A percentile compares a stretch with the other conserved stretches of the same genome.
phyloP scores from a whole-genome alignment of 345 rosid species.

The Populus pruinosa region DNA sequence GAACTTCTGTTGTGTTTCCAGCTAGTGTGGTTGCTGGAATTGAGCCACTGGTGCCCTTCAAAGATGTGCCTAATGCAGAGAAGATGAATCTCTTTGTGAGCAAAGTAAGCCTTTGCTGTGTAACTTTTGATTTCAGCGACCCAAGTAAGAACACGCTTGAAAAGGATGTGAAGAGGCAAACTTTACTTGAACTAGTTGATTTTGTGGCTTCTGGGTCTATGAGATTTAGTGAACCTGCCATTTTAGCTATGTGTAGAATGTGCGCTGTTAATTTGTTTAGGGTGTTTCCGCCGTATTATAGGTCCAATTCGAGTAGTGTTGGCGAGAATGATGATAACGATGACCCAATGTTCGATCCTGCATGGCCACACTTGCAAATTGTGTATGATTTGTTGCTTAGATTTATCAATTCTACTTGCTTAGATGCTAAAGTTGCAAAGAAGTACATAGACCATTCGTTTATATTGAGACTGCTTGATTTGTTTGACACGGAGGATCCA shows the following conservation, averaged over 20 bases:
- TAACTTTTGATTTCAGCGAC: slow-evolving; percentile 75
- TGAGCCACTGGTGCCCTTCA: slow-evolving; percentile 81
- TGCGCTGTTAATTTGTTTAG: slow-evolving; percentile 77
- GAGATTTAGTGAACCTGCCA: slow-evolving; percentile 70
- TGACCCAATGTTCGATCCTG: slow-evolving; percentile 74
- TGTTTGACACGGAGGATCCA: slow-evolving; percentile 80
- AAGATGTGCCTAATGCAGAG: slow-evolving; percentile 65
- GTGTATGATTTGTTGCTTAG: slow-evolving; percentile 76
- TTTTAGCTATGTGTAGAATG: slow-evolving; percentile 81
- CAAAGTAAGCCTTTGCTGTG: slow-evolving; percentile 89
- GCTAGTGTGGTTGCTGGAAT: slow-evolving; percentile 74
- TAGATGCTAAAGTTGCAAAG: slow-evolving; percentile 72
- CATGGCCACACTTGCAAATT: slow-evolving; percentile 88
- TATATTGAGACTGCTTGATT: slow-evolving; percentile 70
- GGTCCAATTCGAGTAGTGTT: slow-evolving; percentile 29
- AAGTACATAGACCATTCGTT: slow-evolving; percentile 79
- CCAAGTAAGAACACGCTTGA: slow-evolving; percentile 60
- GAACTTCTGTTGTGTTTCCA: slow-evolving; percentile 73
- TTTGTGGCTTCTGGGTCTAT: slow-evolving; percentile 60
- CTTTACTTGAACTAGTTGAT: slow-evolving; percentile 70
- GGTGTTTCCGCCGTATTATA: slow-evolving; percentile 65
- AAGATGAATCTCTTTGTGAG: slow-evolving; percentile 77
- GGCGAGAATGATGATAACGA: slow-evolving; percentile 64
- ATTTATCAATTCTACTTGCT: slow-evolving; percentile 64
- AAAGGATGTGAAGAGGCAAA: slow-evolving; percentile 77